These are phyloP conservation scores for Veloporphyrellus conicus DNA, from an alignment of 1,284 basidiomycete species.

Conservation along the genomic window DNA sequence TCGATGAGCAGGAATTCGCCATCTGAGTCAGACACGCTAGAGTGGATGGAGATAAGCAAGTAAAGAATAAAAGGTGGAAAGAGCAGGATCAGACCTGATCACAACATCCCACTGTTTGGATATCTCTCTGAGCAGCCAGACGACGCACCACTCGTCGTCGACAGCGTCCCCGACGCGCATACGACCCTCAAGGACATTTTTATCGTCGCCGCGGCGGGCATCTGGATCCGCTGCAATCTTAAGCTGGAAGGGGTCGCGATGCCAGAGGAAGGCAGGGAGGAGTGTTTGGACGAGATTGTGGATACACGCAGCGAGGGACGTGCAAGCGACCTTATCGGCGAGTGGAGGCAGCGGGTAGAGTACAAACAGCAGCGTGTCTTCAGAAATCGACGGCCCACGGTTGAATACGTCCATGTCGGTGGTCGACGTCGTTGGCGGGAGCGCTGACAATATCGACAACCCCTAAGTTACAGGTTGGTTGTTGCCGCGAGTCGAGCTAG, in stretches of 20 bases:
- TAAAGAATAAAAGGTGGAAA: conserved; percentile 2
- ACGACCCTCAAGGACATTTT: conserved; percentile 63
- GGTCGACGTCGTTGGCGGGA: too few relatives aligned
- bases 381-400: conserved; percentile 70
- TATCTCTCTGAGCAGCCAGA: conserved; percentile 81
- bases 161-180: conserved; percentile 91
- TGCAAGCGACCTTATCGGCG: conserved; percentile 57
- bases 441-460: neutral
- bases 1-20: conserved; percentile 97
- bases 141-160: conserved; percentile 93
- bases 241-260: conserved; percentile 82
- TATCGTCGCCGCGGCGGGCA: conserved; percentile 30
- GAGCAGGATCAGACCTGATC: conserved; percentile 51
- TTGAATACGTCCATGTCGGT: conserved; percentile 58
- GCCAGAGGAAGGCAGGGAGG: conserved; percentile 77
- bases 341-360: conserved; percentile 56
- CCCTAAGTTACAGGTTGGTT: neutral
- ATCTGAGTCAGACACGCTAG: conserved; percentile 82
- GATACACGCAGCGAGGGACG: conserved; percentile 68
- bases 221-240: conserved; percentile 56
- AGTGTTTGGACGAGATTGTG: conserved; percentile 53
- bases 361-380: conserved; percentile 77
- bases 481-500: conserved; percentile 19
- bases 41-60: neutral
- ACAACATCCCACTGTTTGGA: conserved; percentile 73